Evolutionary conservation across 2,329 filamentous ascomycete species (phyloP).

Genomic region (Penicillium italicum): DNA sequence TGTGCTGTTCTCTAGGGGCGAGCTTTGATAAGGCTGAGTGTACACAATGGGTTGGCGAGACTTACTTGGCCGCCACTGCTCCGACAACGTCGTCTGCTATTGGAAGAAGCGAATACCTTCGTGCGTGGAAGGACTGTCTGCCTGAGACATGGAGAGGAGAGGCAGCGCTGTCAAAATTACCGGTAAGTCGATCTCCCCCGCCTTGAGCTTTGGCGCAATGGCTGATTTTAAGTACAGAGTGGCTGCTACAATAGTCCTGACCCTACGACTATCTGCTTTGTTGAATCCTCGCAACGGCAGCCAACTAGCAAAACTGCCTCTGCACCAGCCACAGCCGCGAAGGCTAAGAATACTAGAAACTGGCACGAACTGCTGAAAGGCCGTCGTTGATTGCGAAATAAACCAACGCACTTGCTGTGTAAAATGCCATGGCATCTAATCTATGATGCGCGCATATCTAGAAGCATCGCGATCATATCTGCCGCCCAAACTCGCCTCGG

Average conservation of each 20-base stretch:
- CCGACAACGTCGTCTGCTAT: conserved; percentile 30
- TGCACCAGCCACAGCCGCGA: conserved; percentile 20
- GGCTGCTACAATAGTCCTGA: conserved; percentile 35
- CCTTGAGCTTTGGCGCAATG: background rate
- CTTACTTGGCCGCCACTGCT: conserved; percentile 39
- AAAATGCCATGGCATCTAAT: conserved; percentile 8
- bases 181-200: conserved; percentile 18
- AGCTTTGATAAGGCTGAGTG: conserved; percentile 37
- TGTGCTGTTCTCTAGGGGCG: conserved; percentile 31
- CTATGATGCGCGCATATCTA: conserved; percentile 20
- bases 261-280: conserved; percentile 38
- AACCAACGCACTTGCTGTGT: conserved; percentile 3
- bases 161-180: conserved; percentile 33
- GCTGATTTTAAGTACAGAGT: conserved; percentile 21
- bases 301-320: conserved; percentile 26
- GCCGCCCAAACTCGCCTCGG: conserved; percentile 18
- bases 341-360: conserved; percentile 38
- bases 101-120: conserved; percentile 34
- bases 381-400: conserved; percentile 24
- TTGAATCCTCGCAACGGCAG: conserved; percentile 30
- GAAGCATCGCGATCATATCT: conserved; percentile 14
- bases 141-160: conserved; percentile 44
- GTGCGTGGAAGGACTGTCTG: conserved; percentile 42
- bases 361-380: conserved; percentile 46
- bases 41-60: conserved; percentile 39